Percentiles rank a stretch among this genome's conserved stretches.
phyloP scores from a whole-genome alignment of 306 rosid genomes.

The Pueraria montana region DNA sequence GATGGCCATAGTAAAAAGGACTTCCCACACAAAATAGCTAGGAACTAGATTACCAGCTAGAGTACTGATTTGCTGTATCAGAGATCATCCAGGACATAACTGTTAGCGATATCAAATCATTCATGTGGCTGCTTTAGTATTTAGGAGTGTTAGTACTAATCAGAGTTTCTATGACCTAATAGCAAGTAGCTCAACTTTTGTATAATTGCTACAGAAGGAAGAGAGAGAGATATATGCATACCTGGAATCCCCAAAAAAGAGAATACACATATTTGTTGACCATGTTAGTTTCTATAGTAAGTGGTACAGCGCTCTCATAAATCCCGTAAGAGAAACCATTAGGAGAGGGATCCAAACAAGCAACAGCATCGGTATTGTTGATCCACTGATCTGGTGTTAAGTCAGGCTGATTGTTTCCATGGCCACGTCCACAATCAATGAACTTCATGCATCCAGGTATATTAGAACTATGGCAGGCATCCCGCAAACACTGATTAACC shows the following conservation, averaged over 20 bases:
- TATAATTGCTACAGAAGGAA: not conserved
- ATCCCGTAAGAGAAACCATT: slow-evolving; percentile 46
- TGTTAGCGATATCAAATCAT: slow-evolving; percentile 27
- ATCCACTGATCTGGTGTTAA: slow-evolving; percentile 26
- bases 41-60: slow-evolving; percentile 78
- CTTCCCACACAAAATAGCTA: slow-evolving; percentile 79
- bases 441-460: slow-evolving; percentile 38
- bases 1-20: slow-evolving; percentile 75
- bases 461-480: slow-evolving; percentile 52
- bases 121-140: slow-evolving; percentile 1
- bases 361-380: slow-evolving; percentile 40
- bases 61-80: slow-evolving; percentile 87
- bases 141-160: not conserved
- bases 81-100: slow-evolving; percentile 36
- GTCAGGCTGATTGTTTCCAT: not conserved
- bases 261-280: slow-evolving; percentile 49
- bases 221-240: not conserved
- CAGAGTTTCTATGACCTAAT: not conserved
- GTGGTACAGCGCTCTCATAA: slow-evolving; percentile 37
- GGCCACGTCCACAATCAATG: slow-evolving; percentile 76
- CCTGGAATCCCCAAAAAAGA: slow-evolving; percentile 57
- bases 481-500: slow-evolving; percentile 81
- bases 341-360: slow-evolving; percentile 54
- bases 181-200: not conserved
- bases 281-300: slow-evolving; percentile 33